Evolutionary conservation across 164 flowering plant species (phyloP), one percentile per base, ranked within the genome.

Genomic region (Piper betle): DNA sequence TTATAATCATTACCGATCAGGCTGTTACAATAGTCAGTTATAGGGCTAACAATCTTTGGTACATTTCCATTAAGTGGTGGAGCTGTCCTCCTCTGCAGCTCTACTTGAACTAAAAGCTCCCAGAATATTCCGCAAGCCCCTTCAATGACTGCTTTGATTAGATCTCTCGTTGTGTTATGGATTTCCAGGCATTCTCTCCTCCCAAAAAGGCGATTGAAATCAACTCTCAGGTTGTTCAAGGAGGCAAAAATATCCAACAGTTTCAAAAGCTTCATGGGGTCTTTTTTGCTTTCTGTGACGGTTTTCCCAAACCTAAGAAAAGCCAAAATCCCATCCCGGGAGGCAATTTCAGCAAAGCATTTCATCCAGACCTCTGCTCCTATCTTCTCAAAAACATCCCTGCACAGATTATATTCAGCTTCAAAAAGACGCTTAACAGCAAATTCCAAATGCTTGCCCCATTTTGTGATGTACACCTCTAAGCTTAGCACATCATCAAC

Each of bases 401-500:
- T 80, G 68, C 97, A 91, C 13, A 91, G 87, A 62, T 74, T 82
- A 69, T 76, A 83, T 71, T 91, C 97, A 3, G 82, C 86, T 70
- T 83, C 96, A 65, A 86, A 82, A 71, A 91, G 71, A 74, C 88
- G 89, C 72, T 85, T 91, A 70, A 88, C 94, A 2, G 92, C 91
- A 74, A 91, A 88, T 73, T 85, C 92, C 78, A 91, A 80, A 79
- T 91, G 96, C 73, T 75, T 77, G 16, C 91, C 89, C 97, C 96
- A 88, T 64, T 83, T 73, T 59, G 81, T 78, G 43, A 88, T 85
- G 71, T 85, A 79, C 41, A 72, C 80, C 66, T 88, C 95, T 37
- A 85, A 81, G 65, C 82, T 82, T 76, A 83, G 88, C 60, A 83
- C 90, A 72, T 83, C 87, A 66, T 79, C 84, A 65, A 80, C 81